Conservation (phyloP, 495 filamentous ascomycete species). For the Tuber microsphaerosporum region DNA sequence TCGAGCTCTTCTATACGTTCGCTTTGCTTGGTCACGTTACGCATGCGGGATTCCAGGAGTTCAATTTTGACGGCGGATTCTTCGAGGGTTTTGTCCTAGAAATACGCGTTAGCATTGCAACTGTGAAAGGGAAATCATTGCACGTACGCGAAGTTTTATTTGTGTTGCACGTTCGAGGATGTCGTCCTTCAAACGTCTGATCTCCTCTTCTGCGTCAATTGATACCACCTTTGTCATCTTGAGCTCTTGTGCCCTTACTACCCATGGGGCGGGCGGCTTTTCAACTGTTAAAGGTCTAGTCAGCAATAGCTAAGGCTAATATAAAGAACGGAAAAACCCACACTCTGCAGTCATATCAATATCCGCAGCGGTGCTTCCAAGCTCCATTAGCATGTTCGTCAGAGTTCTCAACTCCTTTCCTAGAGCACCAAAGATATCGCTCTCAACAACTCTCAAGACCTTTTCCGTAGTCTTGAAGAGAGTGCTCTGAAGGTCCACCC, state of each 20-base stretch:
- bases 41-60: constrained; percentile 71
- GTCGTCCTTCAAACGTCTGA: constrained; percentile 67
- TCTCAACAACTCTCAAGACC: constrained; percentile 50
- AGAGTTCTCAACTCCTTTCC: constrained; percentile 58
- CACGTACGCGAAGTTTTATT: constrained; percentile 50
- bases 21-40: constrained; percentile 66
- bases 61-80: constrained; percentile 84
- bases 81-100: constrained; percentile 55
- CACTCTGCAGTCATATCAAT: constrained; percentile 73
- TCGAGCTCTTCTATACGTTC: constrained; percentile 60
- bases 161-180: constrained; percentile 57
- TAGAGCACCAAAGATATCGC: constrained; percentile 62
- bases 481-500: constrained; percentile 56
- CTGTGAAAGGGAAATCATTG: not conserved
- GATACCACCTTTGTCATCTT: constrained; percentile 69
- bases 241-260: constrained; percentile 69
- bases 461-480: constrained; percentile 54
- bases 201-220: constrained; percentile 71
- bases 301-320: constrained; percentile 2
- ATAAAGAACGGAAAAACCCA: constrained; percentile 8
- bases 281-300: constrained; percentile 48
- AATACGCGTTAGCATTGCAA: not conserved
- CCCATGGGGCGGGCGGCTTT: constrained; percentile 67
- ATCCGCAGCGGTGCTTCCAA: constrained; percentile 65
- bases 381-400: constrained; percentile 60